phyloP scores from a whole-genome alignment of 2,329 filamentous ascomycete genomes.

The Beauveria asiatica region DNA sequence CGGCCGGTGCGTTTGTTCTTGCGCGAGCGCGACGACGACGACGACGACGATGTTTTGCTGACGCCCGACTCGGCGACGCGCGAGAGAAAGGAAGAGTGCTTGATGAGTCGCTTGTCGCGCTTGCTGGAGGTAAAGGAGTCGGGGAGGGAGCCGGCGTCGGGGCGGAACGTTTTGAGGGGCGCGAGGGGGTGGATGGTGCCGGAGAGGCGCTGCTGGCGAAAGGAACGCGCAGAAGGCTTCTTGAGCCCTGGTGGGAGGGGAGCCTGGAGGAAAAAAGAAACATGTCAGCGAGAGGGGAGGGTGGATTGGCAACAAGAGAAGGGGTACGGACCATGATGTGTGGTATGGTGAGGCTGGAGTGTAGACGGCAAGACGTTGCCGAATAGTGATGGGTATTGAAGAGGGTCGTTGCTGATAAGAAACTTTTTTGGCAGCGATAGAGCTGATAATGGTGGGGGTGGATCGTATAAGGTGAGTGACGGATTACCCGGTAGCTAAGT shows the following conservation, averaged over 20 bases:
- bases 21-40: neutral
- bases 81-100: slow-evolving; percentile 70
- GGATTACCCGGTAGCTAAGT: no score
- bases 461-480: no score
- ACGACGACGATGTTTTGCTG: slow-evolving; percentile 7
- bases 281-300: neutral
- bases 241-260: slow-evolving; percentile 31
- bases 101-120: slow-evolving; percentile 74
- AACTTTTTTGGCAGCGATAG: neutral
- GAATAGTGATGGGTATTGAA: neutral
- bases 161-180: slow-evolving; percentile 43
- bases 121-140: slow-evolving; percentile 64
- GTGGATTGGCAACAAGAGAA: no score
- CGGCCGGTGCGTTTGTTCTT: slow-evolving; percentile 22
- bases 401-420: slow-evolving; percentile 3
- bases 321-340: neutral
- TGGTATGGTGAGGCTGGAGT: neutral
- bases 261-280: slow-evolving; percentile 14
- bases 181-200: slow-evolving; percentile 40
- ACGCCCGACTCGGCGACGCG: slow-evolving; percentile 55
- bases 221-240: slow-evolving; percentile 50
- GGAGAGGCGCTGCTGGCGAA: slow-evolving; percentile 43
- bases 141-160: slow-evolving; percentile 38
- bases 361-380: no score
- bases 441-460: neutral